Evolutionary conservation across 176 grass and related monocot genomes (phyloP), one percentile per base, ranked within the genome.

Genomic region (Ensete glaucum): DNA sequence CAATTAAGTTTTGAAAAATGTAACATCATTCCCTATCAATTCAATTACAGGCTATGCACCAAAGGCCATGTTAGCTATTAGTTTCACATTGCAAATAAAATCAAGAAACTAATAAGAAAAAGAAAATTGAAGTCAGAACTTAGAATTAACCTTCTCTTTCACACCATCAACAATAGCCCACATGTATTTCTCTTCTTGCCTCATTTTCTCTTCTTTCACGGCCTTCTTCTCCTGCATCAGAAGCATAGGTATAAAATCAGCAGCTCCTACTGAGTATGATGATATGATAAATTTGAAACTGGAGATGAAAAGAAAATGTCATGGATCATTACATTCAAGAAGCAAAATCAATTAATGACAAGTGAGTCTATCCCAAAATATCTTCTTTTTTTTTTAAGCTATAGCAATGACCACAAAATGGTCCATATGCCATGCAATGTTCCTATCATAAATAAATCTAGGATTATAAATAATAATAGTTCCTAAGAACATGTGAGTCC

Each of bases 101-200:
- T 60, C 43, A 75, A 83, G 34, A 56, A 6, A 52, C 9, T 12
- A 53, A 63, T 8, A 43, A 43, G 49, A 60, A 77, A 21, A 50
- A 23, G 34, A 72, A 75, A 69, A 6, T 43, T 22, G 66, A 76
- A 64, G 23, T 51, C 60, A 54, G 26, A 53, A 69, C 13, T 25
- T 59, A 79, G 58, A 91, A 80, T 26, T 25, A 60, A 91, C 95
- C 95, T 99, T 99, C 54, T 99, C 95, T 82, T 86, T 99, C 75
- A 89, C 84, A 73, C 95, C 95, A 58, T 99, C 86, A 76, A 99
- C 95, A 76, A 99, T 66, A 76, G 91, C 95, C 91, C 95, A 99
- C 95, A 99, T 99, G 52, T 84, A 99, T 77, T 94, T 89, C 69
- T 99, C 91, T 74, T 94, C 95, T 75, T 89, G 88, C 72, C 86